Evolutionary conservation across 805 yeast species (phyloP).

Genomic region (Saccharomycopsis vini): DNA sequence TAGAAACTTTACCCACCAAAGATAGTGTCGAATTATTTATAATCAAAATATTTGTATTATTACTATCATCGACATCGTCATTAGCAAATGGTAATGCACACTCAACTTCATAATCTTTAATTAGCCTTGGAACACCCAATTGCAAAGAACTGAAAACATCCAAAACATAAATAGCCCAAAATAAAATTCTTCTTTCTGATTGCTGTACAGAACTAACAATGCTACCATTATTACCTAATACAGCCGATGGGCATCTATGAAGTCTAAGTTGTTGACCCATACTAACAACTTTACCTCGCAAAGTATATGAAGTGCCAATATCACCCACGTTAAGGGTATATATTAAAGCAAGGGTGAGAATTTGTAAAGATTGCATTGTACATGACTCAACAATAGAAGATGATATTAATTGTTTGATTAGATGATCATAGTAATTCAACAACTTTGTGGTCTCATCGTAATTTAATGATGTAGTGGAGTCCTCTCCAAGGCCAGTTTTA

Average conservation of each 20-base stretch:
- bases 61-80: conserved; percentile 31
- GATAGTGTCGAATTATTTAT: conserved; percentile 51
- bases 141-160: conserved; percentile 69
- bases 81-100: conserved; percentile 71
- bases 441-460: conserved; percentile 15
- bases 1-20: conserved; percentile 62
- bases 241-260: conserved; percentile 83
- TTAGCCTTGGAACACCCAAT: conserved; percentile 72
- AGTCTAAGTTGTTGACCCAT: conserved; percentile 82
- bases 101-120: conserved; percentile 76
- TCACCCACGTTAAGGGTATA: conserved; percentile 70
- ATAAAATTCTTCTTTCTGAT: conserved; percentile 71
- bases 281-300: conserved; percentile 65
- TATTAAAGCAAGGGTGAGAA: conserved; percentile 56
- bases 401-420: conserved; percentile 54
- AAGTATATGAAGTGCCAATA: conserved; percentile 60
- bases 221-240: conserved; percentile 56
- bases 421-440: conserved; percentile 45
- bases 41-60: conserved; percentile 46
- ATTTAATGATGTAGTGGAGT: neutral
- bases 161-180: conserved; percentile 75
- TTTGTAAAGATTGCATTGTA: conserved; percentile 61
- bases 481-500: neutral
- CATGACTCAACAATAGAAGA: conserved; percentile 54
- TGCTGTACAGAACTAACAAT: conserved; percentile 61